These are phyloP conservation scores for Acacia concinna DNA, from an alignment of 331 rosid genomes.

Conservation along the genomic window DNA sequence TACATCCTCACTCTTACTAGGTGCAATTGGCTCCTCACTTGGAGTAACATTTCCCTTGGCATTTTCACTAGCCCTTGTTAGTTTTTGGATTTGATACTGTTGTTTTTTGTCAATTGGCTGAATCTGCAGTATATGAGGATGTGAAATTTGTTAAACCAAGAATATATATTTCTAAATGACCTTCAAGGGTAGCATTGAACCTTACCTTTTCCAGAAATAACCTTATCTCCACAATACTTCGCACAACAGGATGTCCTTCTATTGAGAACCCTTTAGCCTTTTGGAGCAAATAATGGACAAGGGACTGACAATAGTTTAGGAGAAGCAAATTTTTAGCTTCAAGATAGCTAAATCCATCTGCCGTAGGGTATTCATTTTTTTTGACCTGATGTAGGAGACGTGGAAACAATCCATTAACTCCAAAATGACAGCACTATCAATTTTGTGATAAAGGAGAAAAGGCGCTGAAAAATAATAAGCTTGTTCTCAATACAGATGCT, in stretches of 20 bases:
- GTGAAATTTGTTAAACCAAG: conserved; percentile 15
- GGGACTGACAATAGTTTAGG: conserved; percentile 76
- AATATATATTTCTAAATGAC: conserved; percentile 2
- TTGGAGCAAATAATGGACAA: conserved; percentile 75
- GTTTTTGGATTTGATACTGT: conserved; percentile 87
- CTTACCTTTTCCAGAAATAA: conserved; percentile 83
- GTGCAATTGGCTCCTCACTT: conserved; percentile 38
- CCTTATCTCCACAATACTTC: conserved; percentile 79
- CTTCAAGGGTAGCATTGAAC: conserved; percentile 22
- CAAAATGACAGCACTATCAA: background rate
- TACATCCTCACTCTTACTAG: conserved; percentile 50
- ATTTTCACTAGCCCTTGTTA: conserved; percentile 51
- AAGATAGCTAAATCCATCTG: conserved; percentile 82
- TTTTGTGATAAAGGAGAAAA: background rate
- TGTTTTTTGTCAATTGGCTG: conserved; percentile 86
- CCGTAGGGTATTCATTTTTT: conserved; percentile 60
- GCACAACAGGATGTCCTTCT: conserved; percentile 73
- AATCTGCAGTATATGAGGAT: conserved; percentile 49
- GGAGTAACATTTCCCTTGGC: conserved; percentile 38
- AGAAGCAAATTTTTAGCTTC: conserved; percentile 87
- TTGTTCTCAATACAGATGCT: background rate
- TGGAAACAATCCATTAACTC: background rate
- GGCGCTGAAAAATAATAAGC: background rate
- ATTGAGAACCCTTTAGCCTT: conserved; percentile 77
- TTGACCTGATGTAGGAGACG: conserved; percentile 53